Evolutionary conservation across 441 rosid genomes (phyloP), one percentile per base, ranked within the genome.

Genomic region (Jatropha podagrica): DNA sequence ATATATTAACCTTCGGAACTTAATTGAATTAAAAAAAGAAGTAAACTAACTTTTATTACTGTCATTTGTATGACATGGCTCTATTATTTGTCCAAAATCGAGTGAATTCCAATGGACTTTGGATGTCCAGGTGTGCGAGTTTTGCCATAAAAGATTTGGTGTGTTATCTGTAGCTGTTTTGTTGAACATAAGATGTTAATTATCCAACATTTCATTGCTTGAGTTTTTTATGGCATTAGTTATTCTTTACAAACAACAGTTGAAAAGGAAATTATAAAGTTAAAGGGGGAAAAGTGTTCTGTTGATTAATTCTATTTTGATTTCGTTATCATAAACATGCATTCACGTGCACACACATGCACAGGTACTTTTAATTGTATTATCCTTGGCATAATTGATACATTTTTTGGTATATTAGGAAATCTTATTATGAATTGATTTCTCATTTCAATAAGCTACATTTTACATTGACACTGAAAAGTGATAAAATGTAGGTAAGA

Each of bases 401-500:
- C 18, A 32, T 27, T 0, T 8, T 70, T 70, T 54, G n/a, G 52
- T 5, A 56, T 42, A 7, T 70, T 56, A 3, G 38, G 38, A 23
- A 40, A 54, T 54, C 18, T 42, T 54, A 54, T 4, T 54, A 54
- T 52, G 20, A 15, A 54, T 15, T 54, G 59, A 54, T 54, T 54
- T 54, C 59, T 17, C 4, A 18, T 54, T 54, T 15, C 55, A 14
- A 54, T 17, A n/a, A 54, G 59, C 2, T 54, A 14, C 9, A 46
- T 67, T 17, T 20, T 18, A 20, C 12, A 4, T 63, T 64, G 73
- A 60, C 68, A 10, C 32, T 23, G 72, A 52, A 56, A 20, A 17
- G 14, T 76, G 51, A 71, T 80, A 17, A 32, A 84, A 65, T 76
- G 67, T 76, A 94, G 98, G 90, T 68, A 73, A 86, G 76, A 81